These are phyloP conservation scores for Baorangia bicolor DNA, from an alignment of 768 basidiomycete genomes.

Conservation along the genomic window DNA sequence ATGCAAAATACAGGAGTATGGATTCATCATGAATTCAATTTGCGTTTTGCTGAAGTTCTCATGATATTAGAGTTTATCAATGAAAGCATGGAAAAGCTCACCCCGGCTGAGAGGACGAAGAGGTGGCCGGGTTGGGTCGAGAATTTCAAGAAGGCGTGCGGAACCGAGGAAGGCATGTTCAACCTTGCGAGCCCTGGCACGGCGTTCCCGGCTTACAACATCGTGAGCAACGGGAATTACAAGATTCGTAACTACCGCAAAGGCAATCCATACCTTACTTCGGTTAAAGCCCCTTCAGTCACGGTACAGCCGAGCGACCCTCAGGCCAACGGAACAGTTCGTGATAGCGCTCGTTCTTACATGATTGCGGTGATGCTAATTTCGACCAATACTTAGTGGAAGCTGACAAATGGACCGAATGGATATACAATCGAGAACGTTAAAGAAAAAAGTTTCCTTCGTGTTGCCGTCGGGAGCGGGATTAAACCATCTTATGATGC, in stretches of 20 bases:
- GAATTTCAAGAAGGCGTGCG: neutral
- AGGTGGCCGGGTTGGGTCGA: neutral
- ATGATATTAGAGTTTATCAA: slow-evolving; percentile 1
- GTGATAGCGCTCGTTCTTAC: neutral
- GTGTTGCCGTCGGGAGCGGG: neutral
- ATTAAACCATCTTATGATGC: neutral
- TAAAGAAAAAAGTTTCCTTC: neutral
- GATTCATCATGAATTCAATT: neutral
- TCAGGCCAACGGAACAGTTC: neutral
- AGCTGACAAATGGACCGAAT: neutral
- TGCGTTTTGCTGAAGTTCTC: neutral
- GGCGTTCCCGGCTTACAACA: neutral
- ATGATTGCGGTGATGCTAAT: accelerated
- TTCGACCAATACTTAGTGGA: no score
- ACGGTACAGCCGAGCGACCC: neutral
- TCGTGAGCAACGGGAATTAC: neutral
- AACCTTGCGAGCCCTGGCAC: neutral
- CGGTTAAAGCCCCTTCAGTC: neutral
- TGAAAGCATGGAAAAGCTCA: neutral
- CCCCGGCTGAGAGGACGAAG: neutral
- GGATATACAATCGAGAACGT: neutral
- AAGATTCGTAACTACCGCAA: neutral
- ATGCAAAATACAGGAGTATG: neutral
- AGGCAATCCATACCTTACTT: neutral
- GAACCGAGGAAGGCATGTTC: neutral